Evolutionary conservation across 768 basidiomycete genomes (phyloP), one percentile per base, ranked within the genome.

Genomic region (Austroboletus eburneus): DNA sequence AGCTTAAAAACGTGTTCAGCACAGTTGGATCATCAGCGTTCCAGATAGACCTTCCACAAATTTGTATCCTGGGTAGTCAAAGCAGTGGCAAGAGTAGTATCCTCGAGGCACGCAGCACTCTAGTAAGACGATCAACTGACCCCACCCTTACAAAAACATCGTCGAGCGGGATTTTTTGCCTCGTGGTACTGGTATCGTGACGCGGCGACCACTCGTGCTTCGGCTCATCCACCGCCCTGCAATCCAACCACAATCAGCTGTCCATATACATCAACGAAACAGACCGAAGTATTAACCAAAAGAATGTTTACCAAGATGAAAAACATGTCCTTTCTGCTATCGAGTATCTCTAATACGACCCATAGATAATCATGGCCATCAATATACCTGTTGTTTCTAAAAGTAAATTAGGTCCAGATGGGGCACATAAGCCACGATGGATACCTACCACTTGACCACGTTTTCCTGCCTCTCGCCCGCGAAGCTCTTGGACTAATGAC

Each of bases 161-260:
- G 94, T 97, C 45, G 96, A 96, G 49, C 82, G 95, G 56, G 96
- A 99, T 69, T 99, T 99, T 77, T 67, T 99, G 64, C 96, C 96
- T 69, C 89, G 96, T 76, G 96, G 96, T 66, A 90, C 93, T 46
- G 95, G 95, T 70, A 99, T 99, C 62, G 95, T 99, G 69, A 98
- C 95, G 42, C 82, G 95, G 63, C 82, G 96, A 65, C 96, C 96
- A 46, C 72, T 99, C 69, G 94, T 95, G 66, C 58, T 99, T 17
- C 96, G 98, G 84, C 81, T 99, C 37, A 94, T 97, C 64, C 82
- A 98, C 69, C 75, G 92, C 57, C 79, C 83, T 18, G 74, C 82
- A 42, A 76, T 70, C 50, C 56, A 72, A 46, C 49, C 72, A 34
- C 66, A 67, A 45, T 52, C 72, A 75, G 71, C 82, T 87, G 51